These are phyloP conservation scores for Blastobotrys attinorum DNA, from an alignment of 805 yeast genomes.

Conservation along the genomic window DNA sequence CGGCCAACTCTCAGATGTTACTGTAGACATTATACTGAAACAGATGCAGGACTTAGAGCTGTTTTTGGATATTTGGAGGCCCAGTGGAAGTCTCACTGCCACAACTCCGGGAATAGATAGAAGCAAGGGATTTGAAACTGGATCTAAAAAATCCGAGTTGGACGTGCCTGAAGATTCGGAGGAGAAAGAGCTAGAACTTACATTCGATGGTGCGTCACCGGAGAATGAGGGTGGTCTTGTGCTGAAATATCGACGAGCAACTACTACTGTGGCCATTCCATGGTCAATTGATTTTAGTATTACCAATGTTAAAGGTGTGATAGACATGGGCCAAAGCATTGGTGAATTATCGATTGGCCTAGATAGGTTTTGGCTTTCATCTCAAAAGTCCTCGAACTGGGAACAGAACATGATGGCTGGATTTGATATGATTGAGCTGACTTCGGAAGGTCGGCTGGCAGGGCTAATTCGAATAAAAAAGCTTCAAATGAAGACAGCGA, in stretches of 20 bases:
- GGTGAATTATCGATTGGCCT: conserved; percentile 54
- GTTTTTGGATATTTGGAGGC: conserved; percentile 77
- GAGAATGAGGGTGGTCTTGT: conserved; percentile 20
- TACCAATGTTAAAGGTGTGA: conserved; percentile 42
- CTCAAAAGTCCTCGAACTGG: conserved; percentile 59
- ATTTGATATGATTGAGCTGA: conserved; percentile 41
- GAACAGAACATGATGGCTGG: conserved; percentile 64
- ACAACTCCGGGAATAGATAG: not conserved
- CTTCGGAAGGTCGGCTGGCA: conserved; percentile 72
- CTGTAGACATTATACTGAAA: conserved; percentile 62
- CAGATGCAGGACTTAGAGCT: conserved; percentile 82
- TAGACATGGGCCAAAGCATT: conserved; percentile 78
- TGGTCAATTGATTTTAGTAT: conserved; percentile 61
- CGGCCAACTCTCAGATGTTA: conserved; percentile 46
- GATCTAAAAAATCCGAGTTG: not conserved
- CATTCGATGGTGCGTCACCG: not conserved
- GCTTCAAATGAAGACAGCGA: conserved; percentile 51
- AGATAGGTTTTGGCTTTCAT: conserved; percentile 59
- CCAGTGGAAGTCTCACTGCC: conserved; percentile 22
- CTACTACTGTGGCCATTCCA: conserved; percentile 60
- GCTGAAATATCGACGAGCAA: conserved; percentile 44
- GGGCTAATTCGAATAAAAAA: conserved; percentile 50
- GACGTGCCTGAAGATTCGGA: not conserved
- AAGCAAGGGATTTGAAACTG: no score
- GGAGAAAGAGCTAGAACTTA: not conserved